phyloP scores from a whole-genome alignment of 768 basidiomycete genomes.

The Glaciozyma martinii region DNA sequence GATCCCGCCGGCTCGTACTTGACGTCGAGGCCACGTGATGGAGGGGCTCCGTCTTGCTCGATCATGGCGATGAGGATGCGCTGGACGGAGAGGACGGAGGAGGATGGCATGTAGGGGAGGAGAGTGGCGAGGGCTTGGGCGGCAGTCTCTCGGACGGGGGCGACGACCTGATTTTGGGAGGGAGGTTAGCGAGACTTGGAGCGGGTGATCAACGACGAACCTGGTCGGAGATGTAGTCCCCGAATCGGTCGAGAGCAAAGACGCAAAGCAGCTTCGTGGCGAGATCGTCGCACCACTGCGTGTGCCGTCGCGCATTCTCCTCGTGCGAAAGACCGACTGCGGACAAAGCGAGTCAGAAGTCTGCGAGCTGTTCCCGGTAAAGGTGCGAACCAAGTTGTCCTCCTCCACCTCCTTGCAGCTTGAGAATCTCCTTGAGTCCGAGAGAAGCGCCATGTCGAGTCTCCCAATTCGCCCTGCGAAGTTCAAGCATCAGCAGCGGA shows the following conservation, averaged over 20 bases:
- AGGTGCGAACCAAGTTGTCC: constrained; percentile 45
- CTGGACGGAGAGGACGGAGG: constrained; percentile 70
- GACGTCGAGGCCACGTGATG: constrained; percentile 4
- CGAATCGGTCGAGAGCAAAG: constrained; percentile 92
- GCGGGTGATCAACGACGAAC: constrained; percentile 35
- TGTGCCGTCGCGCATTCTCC: constrained; percentile 61
- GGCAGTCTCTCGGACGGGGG: constrained; percentile 91
- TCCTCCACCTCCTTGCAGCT: constrained; percentile 67
- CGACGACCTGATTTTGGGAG: constrained; percentile 54
- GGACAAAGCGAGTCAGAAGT: background rate
- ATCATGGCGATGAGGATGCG: constrained; percentile 84
- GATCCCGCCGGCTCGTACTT: background rate
- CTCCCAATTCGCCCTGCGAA: constrained; percentile 74
- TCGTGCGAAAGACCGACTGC: background rate
- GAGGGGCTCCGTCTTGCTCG: constrained; percentile 60
- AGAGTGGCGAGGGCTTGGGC: constrained; percentile 87
- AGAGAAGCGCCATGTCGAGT: constrained; percentile 87
- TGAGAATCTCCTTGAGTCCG: constrained; percentile 78
- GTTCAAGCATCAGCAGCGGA: background rate
- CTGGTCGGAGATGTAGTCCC: constrained; percentile 94
- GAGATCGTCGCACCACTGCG: constrained; percentile 81
- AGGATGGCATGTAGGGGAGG: constrained; percentile 75
- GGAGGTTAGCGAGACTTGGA: background rate
- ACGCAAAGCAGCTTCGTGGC: constrained; percentile 77
- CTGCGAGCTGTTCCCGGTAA: background rate